These are phyloP conservation scores for Rubia yunnanensis DNA, from an alignment of 257 asterid species.

Conservation along the genomic window DNA sequence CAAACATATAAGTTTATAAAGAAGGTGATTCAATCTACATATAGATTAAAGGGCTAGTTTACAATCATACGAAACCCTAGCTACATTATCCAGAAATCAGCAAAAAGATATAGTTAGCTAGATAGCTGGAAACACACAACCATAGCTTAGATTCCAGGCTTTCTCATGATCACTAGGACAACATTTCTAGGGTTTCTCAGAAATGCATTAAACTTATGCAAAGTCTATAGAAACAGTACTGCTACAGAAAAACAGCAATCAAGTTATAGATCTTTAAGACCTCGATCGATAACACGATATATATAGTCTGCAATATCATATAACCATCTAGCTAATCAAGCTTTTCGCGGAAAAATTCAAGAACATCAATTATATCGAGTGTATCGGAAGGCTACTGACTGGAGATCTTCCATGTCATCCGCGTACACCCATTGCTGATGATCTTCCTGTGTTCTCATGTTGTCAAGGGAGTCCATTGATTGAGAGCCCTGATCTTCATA, in stretches of 20 bases:
- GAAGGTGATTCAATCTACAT: constrained; percentile 7
- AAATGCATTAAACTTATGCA: constrained; percentile 7
- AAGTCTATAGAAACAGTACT: neutral
- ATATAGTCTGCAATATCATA: neutral
- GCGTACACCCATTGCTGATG: constrained; percentile 36
- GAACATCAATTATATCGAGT: constrained; percentile 20
- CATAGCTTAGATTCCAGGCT: constrained; percentile 10
- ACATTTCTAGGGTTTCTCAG: constrained; percentile 28
- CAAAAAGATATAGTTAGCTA: constrained; percentile 10
- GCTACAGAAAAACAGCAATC: neutral
- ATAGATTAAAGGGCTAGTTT: constrained; percentile 13
- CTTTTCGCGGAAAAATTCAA: constrained; percentile 20
- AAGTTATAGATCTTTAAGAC: constrained; percentile 11
- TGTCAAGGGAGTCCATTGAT: constrained; percentile 41
- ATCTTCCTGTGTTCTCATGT: constrained; percentile 29
- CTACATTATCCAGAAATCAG: constrained; percentile 9
- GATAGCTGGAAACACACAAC: constrained; percentile 4
- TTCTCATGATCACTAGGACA: neutral
- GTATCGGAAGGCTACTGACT: constrained; percentile 57
- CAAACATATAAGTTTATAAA: neutral
- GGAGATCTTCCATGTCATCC: constrained; percentile 61
- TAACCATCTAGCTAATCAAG: neutral
- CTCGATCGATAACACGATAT: neutral
- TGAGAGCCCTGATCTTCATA: constrained; percentile 21
- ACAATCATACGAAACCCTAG: constrained; percentile 12